phyloP scores from a whole-genome alignment of 2,329 filamentous ascomycete genomes.

The Stagonosporopsis cucurbitacearum region DNA sequence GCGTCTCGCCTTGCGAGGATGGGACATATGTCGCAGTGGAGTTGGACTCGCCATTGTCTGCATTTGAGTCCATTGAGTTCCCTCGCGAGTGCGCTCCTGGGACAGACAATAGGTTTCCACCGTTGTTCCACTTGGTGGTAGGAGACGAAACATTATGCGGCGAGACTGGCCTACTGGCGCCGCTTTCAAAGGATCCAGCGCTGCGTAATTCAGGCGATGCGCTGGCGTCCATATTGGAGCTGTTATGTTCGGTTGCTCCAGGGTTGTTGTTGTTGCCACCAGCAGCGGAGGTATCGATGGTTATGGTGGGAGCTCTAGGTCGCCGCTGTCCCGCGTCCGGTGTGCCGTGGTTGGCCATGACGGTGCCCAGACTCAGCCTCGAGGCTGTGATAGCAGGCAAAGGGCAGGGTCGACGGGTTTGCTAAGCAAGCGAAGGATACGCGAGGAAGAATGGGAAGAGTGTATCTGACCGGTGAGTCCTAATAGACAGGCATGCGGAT shows the following conservation, averaged over 20 bases:
- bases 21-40: conserved; percentile 66
- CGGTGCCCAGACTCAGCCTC: conserved; percentile 27
- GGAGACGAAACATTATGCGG: conserved; percentile 73
- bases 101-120: conserved; percentile 67
- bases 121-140: conserved; percentile 60
- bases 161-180: conserved; percentile 69
- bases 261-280: conserved; percentile 44
- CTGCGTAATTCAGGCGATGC: conserved; percentile 58
- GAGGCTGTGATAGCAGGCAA: conserved; percentile 15
- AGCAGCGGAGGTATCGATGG: conserved; percentile 60
- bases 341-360: conserved; percentile 43
- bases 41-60: conserved; percentile 60
- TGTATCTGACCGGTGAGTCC: conserved; percentile 40
- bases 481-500: not conserved
- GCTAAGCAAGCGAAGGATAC: conserved; percentile 33
- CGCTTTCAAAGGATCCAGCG: conserved; percentile 68
- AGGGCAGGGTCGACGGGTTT: conserved; percentile 27
- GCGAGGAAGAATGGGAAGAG: conserved; percentile 32
- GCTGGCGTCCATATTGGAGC: conserved; percentile 20
- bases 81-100: conserved; percentile 68
- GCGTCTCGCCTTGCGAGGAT: conserved; percentile 51
- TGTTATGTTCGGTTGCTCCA: conserved; percentile 42
- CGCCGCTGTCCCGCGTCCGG: conserved; percentile 37
- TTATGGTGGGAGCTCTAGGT: conserved; percentile 58
- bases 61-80: conserved; percentile 70